phyloP scores from a whole-genome alignment of 192 early-diverging fungal species.

The Mycoemilia scoparia region DNA sequence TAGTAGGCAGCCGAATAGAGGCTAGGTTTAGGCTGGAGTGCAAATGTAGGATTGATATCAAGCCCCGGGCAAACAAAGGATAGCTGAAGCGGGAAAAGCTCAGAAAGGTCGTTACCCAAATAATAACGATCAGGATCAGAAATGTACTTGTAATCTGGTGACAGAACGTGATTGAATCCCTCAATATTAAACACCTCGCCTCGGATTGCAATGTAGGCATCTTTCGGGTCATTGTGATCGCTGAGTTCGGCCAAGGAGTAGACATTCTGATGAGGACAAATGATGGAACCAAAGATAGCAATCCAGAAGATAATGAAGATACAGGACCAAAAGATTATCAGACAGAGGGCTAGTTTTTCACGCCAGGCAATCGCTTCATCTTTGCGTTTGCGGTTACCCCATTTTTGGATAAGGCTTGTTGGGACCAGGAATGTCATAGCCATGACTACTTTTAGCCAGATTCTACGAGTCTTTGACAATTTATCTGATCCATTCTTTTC shows the following conservation, averaged over 20 bases:
- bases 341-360: conserved; percentile 85
- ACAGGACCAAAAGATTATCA: conserved; percentile 65
- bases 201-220: conserved; percentile 50
- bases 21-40: conserved; percentile 26
- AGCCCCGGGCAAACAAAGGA: conserved; percentile 35
- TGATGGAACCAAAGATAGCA: conserved; percentile 47
- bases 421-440: conserved; percentile 46
- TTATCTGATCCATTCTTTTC: conserved; percentile 50
- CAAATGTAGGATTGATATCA: conserved; percentile 32
- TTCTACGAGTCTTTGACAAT: conserved; percentile 17
- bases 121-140: conserved; percentile 30
- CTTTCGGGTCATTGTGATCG: conserved; percentile 28
- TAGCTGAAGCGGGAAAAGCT: conserved; percentile 50
- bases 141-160: conserved; percentile 28
- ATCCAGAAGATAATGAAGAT: conserved; percentile 72
- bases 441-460: conserved; percentile 27
- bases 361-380: conserved; percentile 89
- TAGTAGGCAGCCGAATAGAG: conserved; percentile 39
- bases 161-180: conserved; percentile 29
- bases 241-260: conserved; percentile 49
- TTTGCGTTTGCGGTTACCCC: conserved; percentile 59
- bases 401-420: conserved; percentile 35
- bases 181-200: conserved; percentile 71
- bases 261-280: conserved; percentile 57
- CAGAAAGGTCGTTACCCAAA: conserved; percentile 43